These are phyloP conservation scores for Waltiozyma sp. DNA, from an alignment of 1,139 yeast species.

Conservation along the genomic window DNA sequence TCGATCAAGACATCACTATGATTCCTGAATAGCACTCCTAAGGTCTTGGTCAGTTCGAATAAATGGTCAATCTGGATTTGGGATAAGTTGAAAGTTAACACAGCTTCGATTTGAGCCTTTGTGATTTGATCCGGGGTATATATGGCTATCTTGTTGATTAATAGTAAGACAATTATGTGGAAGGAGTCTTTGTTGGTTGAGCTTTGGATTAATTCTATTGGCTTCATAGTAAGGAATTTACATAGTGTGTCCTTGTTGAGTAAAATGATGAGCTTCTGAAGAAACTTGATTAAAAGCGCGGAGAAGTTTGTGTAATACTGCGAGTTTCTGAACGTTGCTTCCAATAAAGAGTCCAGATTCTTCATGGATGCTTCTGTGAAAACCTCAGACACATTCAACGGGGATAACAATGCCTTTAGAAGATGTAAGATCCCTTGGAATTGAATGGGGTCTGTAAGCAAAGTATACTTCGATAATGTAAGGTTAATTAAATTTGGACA, in stretches of 20 bases:
- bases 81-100: constrained; percentile 6
- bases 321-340: constrained; percentile 15
- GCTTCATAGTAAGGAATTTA: constrained; percentile 2
- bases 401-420: constrained; percentile 10
- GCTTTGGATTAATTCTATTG: constrained; percentile 4
- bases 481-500: constrained; percentile 11
- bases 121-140: constrained; percentile 6
- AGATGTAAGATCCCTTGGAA: constrained; percentile 18
- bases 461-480: constrained; percentile 9
- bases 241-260: constrained; percentile 4
- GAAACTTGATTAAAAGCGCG: constrained; percentile 6
- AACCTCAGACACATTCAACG: constrained; percentile 8
- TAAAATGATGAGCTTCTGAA: constrained; percentile 14
- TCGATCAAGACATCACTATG: constrained; percentile 7
- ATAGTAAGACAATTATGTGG: constrained; percentile 6
- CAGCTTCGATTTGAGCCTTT: constrained; percentile 6
- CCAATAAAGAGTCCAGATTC: constrained; percentile 8
- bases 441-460: constrained; percentile 15
- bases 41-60: constrained; percentile 17
- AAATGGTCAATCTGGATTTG: constrained; percentile 9
- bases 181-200: constrained; percentile 9
- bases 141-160: constrained; percentile 13
- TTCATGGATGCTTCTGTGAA: constrained; percentile 4
- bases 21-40: constrained; percentile 14
- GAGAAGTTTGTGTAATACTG: constrained; percentile 15